Percentiles rank a stretch among this genome's conserved stretches.
Evolutionary conservation across 2,329 filamentous ascomycete genomes (phyloP).

Genomic region (Penicillium brasilianum): DNA sequence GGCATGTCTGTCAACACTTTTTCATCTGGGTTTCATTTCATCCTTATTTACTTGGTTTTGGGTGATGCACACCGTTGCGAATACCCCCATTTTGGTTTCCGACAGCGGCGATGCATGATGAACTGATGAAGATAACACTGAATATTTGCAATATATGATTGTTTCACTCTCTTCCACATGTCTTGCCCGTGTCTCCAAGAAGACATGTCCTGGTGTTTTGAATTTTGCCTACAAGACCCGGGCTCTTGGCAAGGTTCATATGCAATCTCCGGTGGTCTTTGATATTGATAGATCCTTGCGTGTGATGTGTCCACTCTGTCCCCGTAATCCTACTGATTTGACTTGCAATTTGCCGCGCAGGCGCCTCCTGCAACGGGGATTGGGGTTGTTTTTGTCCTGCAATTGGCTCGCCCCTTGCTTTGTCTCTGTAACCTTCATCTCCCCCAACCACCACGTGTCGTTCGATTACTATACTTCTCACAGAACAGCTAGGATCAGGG

Average conservation of each 20-base stretch:
- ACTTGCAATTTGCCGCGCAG: constrained; percentile 5
- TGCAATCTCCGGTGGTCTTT: constrained; percentile 14
- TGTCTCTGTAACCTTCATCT: constrained; percentile 17
- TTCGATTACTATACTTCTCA: constrained; percentile 12
- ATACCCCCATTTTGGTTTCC: constrained; percentile 8
- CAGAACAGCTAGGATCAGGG: constrained; percentile 15
- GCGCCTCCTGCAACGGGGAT: constrained; percentile 13
- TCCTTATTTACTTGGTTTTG: constrained; percentile 1
- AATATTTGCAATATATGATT: constrained; percentile 18
- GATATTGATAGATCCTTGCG: constrained; percentile 31
- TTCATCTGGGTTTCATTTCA: constrained; percentile 2
- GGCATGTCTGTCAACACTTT: constrained; percentile 2
- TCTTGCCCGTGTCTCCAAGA: constrained; percentile 5
- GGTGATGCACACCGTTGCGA: constrained; percentile 4
- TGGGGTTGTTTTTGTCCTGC: constrained; percentile 8
- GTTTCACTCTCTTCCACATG: constrained; percentile 1
- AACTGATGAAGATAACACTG: constrained; percentile 26
- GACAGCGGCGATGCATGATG: constrained; percentile 15
- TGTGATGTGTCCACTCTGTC: constrained; percentile 22
- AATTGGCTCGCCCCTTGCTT: constrained; percentile 27
- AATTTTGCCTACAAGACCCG: neutral
- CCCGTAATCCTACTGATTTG: neutral
- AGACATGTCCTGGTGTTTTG: neutral
- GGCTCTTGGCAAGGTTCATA: constrained; percentile 11
- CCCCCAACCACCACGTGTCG: constrained; percentile 24